Evolutionary conservation across 2,329 filamentous ascomycete species (phyloP).

Genomic region (Fusarium brachygibbosum): DNA sequence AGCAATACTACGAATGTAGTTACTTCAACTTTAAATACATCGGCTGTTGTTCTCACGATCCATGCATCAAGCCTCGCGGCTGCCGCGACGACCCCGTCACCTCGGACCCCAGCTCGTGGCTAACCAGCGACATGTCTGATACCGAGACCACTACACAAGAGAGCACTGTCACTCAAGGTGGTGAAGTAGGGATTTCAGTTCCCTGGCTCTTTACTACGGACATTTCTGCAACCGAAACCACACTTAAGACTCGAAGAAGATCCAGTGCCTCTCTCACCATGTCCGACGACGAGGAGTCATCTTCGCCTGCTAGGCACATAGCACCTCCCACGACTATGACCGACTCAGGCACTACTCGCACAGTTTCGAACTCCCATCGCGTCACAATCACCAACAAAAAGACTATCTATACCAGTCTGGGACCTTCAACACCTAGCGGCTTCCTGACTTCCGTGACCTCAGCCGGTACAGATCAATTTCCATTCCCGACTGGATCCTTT

Average conservation of each 20-base stretch:
- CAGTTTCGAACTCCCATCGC: slow-evolving; percentile 53
- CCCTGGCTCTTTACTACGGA: background rate
- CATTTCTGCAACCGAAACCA: background rate
- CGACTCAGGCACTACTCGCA: slow-evolving; percentile 56
- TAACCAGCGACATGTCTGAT: slow-evolving; percentile 13
- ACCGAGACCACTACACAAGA: slow-evolving; percentile 1
- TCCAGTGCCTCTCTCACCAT: slow-evolving; percentile 4
- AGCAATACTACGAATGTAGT: slow-evolving; percentile 56
- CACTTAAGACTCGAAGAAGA: slow-evolving; percentile 5
- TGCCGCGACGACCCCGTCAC: slow-evolving; percentile 11
- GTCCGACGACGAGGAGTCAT: slow-evolving; percentile 4
- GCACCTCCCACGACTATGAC: slow-evolving; percentile 47
- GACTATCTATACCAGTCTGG: slow-evolving; percentile 49
- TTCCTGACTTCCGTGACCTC: slow-evolving; percentile 19
- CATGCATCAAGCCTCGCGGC: slow-evolving; percentile 54
- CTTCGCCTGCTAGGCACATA: slow-evolving; percentile 6
- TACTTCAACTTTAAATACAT: slow-evolving; percentile 50
- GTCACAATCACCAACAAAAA: slow-evolving; percentile 56
- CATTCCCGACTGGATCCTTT: slow-evolving; percentile 24
- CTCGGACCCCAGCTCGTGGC: background rate
- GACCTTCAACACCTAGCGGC: slow-evolving; percentile 34
- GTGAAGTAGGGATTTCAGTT: too few species aligned
- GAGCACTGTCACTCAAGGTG: background rate
- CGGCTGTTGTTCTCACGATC: slow-evolving; percentile 62
- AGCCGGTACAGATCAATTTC: slow-evolving; percentile 3